Evolutionary conservation across 371 early-diverging fungal species (phyloP).

Genomic region (Apophysomyces sp.): DNA sequence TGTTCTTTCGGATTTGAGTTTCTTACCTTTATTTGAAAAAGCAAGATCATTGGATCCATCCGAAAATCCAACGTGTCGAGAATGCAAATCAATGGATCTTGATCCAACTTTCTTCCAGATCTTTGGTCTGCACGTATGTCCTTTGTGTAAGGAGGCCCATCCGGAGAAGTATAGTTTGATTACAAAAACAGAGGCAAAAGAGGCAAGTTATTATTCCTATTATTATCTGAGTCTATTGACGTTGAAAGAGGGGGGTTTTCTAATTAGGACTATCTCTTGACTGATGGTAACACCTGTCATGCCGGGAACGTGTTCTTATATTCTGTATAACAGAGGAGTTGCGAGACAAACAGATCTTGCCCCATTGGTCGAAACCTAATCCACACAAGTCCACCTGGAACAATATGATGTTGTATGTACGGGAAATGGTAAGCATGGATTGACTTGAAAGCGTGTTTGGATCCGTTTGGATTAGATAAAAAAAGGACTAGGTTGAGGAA

Average conservation of each 20-base stretch:
- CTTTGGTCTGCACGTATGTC: conserved; percentile 75
- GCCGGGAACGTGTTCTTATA: conserved; percentile 1
- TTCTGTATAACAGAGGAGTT: conserved; percentile 64
- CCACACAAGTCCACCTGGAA: conserved; percentile 94
- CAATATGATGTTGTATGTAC: conserved; percentile 93
- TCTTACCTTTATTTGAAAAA: conserved; percentile 32
- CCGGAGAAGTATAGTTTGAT: conserved; percentile 89
- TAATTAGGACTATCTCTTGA: conserved; percentile 80
- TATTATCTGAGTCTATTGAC: not conserved
- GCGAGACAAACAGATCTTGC: conserved; percentile 73
- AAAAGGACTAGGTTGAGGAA: conserved; percentile 82
- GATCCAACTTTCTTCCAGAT: conserved; percentile 70
- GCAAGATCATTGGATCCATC: conserved; percentile 60
- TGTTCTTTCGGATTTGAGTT: no score
- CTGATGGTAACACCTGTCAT: conserved; percentile 59
- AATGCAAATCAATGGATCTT: conserved; percentile 80
- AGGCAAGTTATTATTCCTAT: conserved; percentile 39
- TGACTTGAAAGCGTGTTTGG: no score
- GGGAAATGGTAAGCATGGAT: conserved; percentile 72
- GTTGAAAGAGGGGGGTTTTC: not conserved
- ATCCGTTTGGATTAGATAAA: no score
- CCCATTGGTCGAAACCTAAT: conserved; percentile 88
- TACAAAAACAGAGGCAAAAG: conserved; percentile 92
- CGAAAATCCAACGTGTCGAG: conserved; percentile 70
- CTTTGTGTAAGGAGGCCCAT: conserved; percentile 65